Evolutionary conservation across 148 eudicot genomes (phyloP).

Genomic region (Nepenthes gracilis): DNA sequence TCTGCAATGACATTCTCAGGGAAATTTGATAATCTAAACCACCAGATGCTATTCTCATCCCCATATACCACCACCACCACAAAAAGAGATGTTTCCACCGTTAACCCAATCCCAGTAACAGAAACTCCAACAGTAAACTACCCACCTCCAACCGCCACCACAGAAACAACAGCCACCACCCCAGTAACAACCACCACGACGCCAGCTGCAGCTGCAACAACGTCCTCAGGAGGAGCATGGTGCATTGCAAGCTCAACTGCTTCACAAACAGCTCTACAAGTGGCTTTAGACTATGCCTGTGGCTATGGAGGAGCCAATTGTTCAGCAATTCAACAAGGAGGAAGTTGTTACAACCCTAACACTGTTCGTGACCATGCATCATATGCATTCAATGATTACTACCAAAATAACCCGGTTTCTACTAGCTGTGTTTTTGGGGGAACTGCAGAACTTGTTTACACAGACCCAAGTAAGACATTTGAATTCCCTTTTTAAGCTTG

Average conservation of each 20-base stretch:
- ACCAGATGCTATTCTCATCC: slow-evolving; percentile 8
- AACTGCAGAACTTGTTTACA: slow-evolving; percentile 56
- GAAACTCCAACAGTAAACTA: slow-evolving; percentile 18
- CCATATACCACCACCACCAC: slow-evolving; percentile 6
- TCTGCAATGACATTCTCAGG: no score
- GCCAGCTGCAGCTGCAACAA: slow-evolving; percentile 23
- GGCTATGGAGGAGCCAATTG: slow-evolving; percentile 97
- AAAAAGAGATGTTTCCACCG: slow-evolving; percentile 19
- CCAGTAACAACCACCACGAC: slow-evolving; percentile 18
- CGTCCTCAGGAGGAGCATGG: slow-evolving; percentile 70
- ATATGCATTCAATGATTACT: slow-evolving; percentile 79
- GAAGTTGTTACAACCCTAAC: slow-evolving; percentile 59
- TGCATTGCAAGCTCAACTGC: slow-evolving; percentile 73
- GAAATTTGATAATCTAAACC: slow-evolving; percentile 18
- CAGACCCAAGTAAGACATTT: slow-evolving; percentile 77
- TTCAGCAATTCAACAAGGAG: slow-evolving; percentile 68
- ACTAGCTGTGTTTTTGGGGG: slow-evolving; percentile 93
- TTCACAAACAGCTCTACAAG: slow-evolving; percentile 70
- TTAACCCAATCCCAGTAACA: slow-evolving; percentile 8
- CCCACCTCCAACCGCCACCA: slow-evolving; percentile 19
- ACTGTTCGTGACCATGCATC: slow-evolving; percentile 75
- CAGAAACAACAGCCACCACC: slow-evolving; percentile 13
- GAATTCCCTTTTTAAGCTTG: neutral
- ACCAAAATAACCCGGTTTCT: slow-evolving; percentile 86
- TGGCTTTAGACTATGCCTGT: slow-evolving; percentile 91